Base-by-base conservation (phyloP, 202 grass and related monocot genomes). In the Digitaria exilis region DNA sequence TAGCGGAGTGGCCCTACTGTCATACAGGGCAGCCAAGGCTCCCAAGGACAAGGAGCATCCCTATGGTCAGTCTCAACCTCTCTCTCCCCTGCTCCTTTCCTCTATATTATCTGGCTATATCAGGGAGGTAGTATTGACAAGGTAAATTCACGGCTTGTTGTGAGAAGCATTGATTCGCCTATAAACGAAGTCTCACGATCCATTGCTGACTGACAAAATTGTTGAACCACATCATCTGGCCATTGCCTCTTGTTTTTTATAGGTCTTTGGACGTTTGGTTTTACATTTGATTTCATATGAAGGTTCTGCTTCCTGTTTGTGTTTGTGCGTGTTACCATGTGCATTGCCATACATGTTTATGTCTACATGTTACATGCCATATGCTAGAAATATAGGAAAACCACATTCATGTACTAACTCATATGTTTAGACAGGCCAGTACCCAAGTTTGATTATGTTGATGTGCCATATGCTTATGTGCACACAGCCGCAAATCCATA, bases 31-130 rank as follows among this genome's bases (percentile, higher is more conserved):
- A 8, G 92, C 96, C 41, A 95, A 80, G 56, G 91, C 83, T 85
- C 96, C 96, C 37, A 98, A 81, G 77, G 96, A 98, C 76, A 80
- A 87, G 67, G 89, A 98, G 69, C 93, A 98, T 76, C 96, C 93
- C n/a, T 98, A 98, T 84, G 96, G 96, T 98, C 66, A 88, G 84
- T 87, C 43, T 58, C 70, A 30, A 75, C 32, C 60, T 43, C 30
- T 69, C 37, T 39, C 32, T 34, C 37, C 7, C 37, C 6, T 50
- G 32, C 14, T 74, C 26, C 12, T 67, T 50, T 59, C 79, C 58
- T 77, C 54, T 64, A 37, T 19, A 9, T 32, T 61, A 55, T 9
- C 71, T 75, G 45, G 12, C 30, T 10, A 31, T 54, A 11, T 52
- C n/a, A 59, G 28, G 41, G 9, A 28, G 29, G 31, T 49, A 12